Base-by-base conservation (phyloP, 352 stramenopile species). In the Phytopythium litorale region DNA sequence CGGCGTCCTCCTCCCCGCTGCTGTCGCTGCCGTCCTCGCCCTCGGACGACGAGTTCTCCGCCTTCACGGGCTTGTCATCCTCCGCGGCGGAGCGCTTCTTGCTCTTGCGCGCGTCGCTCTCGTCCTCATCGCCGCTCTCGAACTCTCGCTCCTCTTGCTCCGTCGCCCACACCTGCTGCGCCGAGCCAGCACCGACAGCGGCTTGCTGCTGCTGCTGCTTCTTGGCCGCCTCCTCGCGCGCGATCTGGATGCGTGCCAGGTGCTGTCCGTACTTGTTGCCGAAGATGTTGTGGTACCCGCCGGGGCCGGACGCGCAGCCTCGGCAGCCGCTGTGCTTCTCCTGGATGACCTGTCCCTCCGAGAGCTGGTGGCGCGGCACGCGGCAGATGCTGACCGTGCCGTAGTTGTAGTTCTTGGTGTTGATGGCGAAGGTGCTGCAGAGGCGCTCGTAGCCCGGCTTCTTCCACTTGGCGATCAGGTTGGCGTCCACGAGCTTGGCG, bases 211-310 rank as follows among this genome's bases (percentile, higher is more conserved):
- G 9, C 65, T 60, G 55, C 60, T 66, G 56, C 71, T 75, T 64
- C 75, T 66, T 58, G 51, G 63, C 64, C 60, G 75, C 71, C 70
- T 82, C 65, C 70, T 98, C 94, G 18, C 97, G 79, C 7, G 84
- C 91, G 62, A 99, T 89, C 79, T 99, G 97, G 58, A 99, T 98
- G 12, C 91, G 80, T 0, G 97, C 97, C 35, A 99, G 82, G 71
- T 98, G 94, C 85, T 99, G 97, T 4, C 97, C 97, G 75, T 99
- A 99, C 74, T 99, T 99, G 76, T 99, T 99, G 48, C 97, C 97
- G 74, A 99, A 99, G 66, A 99, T 99, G 81, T 99, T 99, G 59
- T 94, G 82, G 64, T 88, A 92, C 6, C 92, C 92, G 21, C 91
- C 96, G 0, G 89, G 84, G 0, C 97, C 97, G 0, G 90, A 98